Evolutionary conservation across 352 stramenopile species (phyloP).

Genomic region (Blastocystis sp.): DNA sequence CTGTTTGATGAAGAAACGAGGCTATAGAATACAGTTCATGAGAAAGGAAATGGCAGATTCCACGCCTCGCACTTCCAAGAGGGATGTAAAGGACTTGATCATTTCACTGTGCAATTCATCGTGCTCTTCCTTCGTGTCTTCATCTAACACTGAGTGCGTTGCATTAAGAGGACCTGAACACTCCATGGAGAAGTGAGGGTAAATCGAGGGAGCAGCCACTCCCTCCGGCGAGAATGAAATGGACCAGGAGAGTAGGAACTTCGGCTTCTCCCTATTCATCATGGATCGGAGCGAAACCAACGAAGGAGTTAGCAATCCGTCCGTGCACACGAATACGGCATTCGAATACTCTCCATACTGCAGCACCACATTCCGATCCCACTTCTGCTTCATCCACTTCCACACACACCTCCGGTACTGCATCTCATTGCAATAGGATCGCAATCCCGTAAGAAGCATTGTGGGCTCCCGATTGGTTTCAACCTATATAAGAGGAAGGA

Average conservation of each 20-base stretch:
- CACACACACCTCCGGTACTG: constrained; percentile 15
- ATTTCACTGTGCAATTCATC: background rate
- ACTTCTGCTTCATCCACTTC: constrained; percentile 53
- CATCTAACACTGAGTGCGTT: background rate
- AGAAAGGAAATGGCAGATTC: background rate
- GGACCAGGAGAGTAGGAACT: constrained; percentile 28
- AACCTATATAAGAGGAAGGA: background rate
- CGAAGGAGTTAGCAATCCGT: background rate
- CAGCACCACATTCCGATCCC: constrained; percentile 7
- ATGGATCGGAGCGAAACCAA: background rate
- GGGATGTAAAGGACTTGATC: background rate
- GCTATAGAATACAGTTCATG: background rate
- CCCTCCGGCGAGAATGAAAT: constrained; percentile 2
- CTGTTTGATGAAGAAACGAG: background rate
- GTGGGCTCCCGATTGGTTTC: constrained; percentile 1
- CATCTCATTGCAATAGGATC: constrained; percentile 47
- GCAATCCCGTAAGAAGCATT: constrained; percentile 29
- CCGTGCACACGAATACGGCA: background rate
- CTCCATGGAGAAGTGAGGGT: background rate
- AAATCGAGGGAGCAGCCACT: background rate
- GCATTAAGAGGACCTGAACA: background rate
- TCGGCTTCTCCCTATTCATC: constrained; percentile 1
- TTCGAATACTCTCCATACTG: constrained; percentile 30
- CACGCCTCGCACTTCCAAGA: background rate
- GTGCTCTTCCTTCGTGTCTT: background rate